A percentile compares a stretch with the other conserved stretches of the same genome.
These are phyloP conservation scores for Takashimella koratensis DNA, from an alignment of 1,284 basidiomycete genomes.

Conservation along the genomic window DNA sequence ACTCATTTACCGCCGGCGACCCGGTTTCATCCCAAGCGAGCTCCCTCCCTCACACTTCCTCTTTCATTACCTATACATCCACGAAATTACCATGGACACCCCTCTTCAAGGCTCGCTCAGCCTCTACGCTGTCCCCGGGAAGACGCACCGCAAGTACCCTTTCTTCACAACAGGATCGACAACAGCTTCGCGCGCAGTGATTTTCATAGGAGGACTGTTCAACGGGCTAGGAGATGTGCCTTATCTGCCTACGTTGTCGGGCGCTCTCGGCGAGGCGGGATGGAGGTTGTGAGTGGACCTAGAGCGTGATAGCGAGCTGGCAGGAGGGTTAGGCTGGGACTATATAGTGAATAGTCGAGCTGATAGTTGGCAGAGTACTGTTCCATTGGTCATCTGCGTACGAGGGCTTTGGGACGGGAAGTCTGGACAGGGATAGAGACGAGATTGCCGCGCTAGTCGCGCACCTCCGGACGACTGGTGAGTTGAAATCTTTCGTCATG, in stretches of 20 bases:
- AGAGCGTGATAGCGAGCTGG: too few relatives aligned
- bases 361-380: conserved; percentile 38
- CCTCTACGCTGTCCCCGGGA: conserved; percentile 1
- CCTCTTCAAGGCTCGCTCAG: conserved; percentile 1
- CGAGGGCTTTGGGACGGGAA: conserved; percentile 38
- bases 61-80: too few relatives aligned
- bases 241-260: conserved; percentile 30
- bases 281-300: conserved; percentile 43
- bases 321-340: too few relatives aligned
- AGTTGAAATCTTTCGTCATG: too few relatives aligned
- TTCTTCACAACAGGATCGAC: conserved; percentile 40
- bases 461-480: conserved; percentile 32
- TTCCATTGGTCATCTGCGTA: conserved; percentile 45
- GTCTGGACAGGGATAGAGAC: conserved; percentile 33
- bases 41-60: too few relatives aligned
- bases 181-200: conserved; percentile 23
- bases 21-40: too few relatives aligned
- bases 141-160: conserved; percentile 19
- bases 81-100: background rate
- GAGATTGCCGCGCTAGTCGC: conserved; percentile 41
- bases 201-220: conserved; percentile 47
- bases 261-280: conserved; percentile 24
- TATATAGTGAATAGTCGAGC: too few relatives aligned
- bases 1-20: background rate
- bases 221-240: conserved; percentile 41